Evolutionary conservation across 2,329 filamentous ascomycete species (phyloP).

Genomic region (Stachybotrys chlorohalonatus): DNA sequence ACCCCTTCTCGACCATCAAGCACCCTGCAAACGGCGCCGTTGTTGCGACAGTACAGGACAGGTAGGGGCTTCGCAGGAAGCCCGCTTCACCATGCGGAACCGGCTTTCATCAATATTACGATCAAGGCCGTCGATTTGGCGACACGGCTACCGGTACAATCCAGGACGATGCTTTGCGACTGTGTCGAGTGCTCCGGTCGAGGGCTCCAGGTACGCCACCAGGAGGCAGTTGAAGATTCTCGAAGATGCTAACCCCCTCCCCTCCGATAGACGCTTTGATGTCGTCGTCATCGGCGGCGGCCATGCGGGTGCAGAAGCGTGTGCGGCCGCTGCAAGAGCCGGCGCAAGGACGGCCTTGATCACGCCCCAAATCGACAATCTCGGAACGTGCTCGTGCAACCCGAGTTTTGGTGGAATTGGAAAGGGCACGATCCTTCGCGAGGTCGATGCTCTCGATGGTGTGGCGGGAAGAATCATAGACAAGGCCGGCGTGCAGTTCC

Average conservation of each 20-base stretch:
- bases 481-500: conserved; percentile 90
- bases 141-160: neutral
- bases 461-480: conserved; percentile 83
- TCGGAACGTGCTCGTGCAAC: conserved; percentile 94
- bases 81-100: neutral
- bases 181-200: neutral
- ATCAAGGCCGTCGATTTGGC: neutral
- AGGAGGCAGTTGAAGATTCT: neutral
- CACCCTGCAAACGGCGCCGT: too few species aligned
- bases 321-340: conserved; percentile 77
- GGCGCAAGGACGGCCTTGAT: conserved; percentile 85
- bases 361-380: conserved; percentile 79
- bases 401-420: conserved; percentile 97
- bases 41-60: too few species aligned
- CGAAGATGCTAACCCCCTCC: neutral
- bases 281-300: conserved; percentile 94
- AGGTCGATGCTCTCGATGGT: conserved; percentile 91
- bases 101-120: neutral
- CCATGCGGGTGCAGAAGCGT: conserved; percentile 91
- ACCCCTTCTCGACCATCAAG: neutral
- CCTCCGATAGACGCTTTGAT: conserved; percentile 58
- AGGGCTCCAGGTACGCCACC: neutral
- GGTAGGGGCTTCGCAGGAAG: neutral
- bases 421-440: conserved; percentile 91
- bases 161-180: neutral